Evolutionary conservation across 2,329 filamentous ascomycete genomes (phyloP).

Genomic region (Passalora sequoiae): DNA sequence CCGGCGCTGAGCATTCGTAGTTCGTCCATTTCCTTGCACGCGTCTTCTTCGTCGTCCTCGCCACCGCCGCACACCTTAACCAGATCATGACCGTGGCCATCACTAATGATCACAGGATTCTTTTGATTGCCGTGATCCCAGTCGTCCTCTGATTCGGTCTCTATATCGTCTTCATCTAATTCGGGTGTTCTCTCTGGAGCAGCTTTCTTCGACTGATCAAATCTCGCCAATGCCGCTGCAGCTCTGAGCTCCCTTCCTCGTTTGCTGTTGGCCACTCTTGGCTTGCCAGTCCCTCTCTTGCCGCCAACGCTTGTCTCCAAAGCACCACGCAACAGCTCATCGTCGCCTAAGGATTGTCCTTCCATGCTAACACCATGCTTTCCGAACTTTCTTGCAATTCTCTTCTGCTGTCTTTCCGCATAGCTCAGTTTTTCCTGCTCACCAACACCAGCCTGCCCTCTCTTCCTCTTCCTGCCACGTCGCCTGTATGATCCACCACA

Average conservation of each 20-base stretch:
- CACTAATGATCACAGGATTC: conserved; percentile 53
- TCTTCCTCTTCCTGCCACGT: conserved; percentile 46
- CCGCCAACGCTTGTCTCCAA: conserved; percentile 55
- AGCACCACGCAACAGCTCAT: conserved; percentile 59
- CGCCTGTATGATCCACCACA: conserved; percentile 76
- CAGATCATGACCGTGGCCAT: conserved; percentile 59
- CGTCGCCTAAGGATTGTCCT: conserved; percentile 64
- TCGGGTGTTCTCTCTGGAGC: conserved; percentile 29
- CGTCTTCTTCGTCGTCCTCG: conserved; percentile 50
- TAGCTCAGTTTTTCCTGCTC: conserved; percentile 53
- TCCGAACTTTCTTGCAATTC: conserved; percentile 72
- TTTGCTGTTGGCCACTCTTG: conserved; percentile 68
- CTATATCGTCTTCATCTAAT: conserved; percentile 39
- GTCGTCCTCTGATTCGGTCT: conserved; percentile 40
- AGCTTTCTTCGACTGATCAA: conserved; percentile 49
- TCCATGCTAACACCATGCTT: conserved; percentile 62
- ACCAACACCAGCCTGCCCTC: conserved; percentile 38
- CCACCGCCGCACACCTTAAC: conserved; percentile 72
- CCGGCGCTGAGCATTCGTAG: conserved; percentile 47
- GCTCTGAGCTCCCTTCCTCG: conserved; percentile 70
- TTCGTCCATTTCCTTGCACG: conserved; percentile 61
- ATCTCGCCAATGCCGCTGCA: conserved; percentile 69
- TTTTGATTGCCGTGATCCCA: conserved; percentile 43
- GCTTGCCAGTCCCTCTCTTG: conserved; percentile 57
- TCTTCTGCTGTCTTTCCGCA: conserved; percentile 65